Base-by-base conservation (phyloP, 2,329 filamentous ascomycete genomes). In the Alternaria sp. region DNA sequence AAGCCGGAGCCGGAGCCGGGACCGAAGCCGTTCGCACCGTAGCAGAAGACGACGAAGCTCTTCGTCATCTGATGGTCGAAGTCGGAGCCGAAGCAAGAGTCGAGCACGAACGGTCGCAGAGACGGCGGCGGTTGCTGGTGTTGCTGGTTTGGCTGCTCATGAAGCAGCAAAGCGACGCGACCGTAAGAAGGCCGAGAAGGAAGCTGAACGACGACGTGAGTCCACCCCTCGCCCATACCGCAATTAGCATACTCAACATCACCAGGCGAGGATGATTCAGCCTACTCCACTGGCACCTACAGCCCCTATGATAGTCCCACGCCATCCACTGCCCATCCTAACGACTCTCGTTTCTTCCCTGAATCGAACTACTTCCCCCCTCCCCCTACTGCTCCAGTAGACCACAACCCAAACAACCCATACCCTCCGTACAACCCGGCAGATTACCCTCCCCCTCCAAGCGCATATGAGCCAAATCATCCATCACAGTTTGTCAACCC, bases 91-190 rank as follows among this genome's bases (percentile, higher is more conserved):
- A 49, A 84, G 80, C 64, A 81, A 82, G 60, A 83, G 82, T 63
- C 81, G 83, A 28, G 83, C 80, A 59, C 79, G 82, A 53, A 81
- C 82, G 59, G 80, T 86, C 26, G 86, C 85, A 20, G 83, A 83
- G 60, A 84, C 84, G 26, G 86, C 85, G 26, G 81, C 86, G 28
- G 86, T 86, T 51, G 87, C 87, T 60, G 85, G 84, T 52, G 85
- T 83, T 20, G 85, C 84, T 51, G 86, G 84, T 24, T 78, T 86
- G 63, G 85, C 85, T 44, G 86, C 86, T 16, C 83, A 87, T 70
- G 85, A 88, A 69, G 82, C 85, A 67, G 81, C 83, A 24, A 85
- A 86, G 77, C 79, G 82, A 53, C 83, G 84, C 61, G 85, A 88
- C 66, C 83, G 84, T 51, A 87, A 85, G 76, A 84, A 84, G 69